A percentile compares a stretch with the other conserved stretches of the same genome.
Evolutionary conservation across 2,329 filamentous ascomycete species (phyloP).

Genomic region (Stachybotrys chartarum): DNA sequence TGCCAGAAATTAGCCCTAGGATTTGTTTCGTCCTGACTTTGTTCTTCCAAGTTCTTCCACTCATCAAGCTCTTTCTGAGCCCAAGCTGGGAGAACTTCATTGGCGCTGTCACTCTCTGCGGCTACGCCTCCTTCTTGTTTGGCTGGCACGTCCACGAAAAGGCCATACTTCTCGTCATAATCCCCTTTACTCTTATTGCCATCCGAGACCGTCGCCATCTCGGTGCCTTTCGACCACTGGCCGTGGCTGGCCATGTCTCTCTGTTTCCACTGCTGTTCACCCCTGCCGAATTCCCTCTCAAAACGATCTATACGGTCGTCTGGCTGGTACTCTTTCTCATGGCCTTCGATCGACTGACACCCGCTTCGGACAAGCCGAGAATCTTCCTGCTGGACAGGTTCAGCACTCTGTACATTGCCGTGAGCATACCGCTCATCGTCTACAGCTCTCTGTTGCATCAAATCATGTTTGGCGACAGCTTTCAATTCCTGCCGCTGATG

Average conservation of each 20-base stretch:
- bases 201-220: conserved; percentile 85
- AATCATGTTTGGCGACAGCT: conserved; percentile 72
- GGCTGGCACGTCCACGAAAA: conserved; percentile 99
- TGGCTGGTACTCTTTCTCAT: conserved; percentile 86
- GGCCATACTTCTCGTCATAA: conserved; percentile 86
- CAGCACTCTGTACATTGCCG: conserved; percentile 78
- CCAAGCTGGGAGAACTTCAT: conserved; percentile 88
- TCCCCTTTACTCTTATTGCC: conserved; percentile 89
- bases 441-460: conserved; percentile 84
- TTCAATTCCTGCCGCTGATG: conserved; percentile 93
- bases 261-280: conserved; percentile 93
- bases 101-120: conserved; percentile 83
- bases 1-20: conserved; percentile 77
- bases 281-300: conserved; percentile 85
- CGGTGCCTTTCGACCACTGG: conserved; percentile 83
- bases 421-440: conserved; percentile 80
- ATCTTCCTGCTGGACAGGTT: conserved; percentile 90
- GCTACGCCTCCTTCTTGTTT: conserved; percentile 93
- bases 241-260: conserved; percentile 89
- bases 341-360: conserved; percentile 80
- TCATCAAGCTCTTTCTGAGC: conserved; percentile 73
- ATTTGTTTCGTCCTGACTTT: conserved; percentile 79
- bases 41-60: conserved; percentile 69
- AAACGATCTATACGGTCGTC: conserved; percentile 84
- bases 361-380: conserved; percentile 69